Evolutionary conservation across 441 rosid genomes (phyloP).

Genomic region (Mallotus japonicus): DNA sequence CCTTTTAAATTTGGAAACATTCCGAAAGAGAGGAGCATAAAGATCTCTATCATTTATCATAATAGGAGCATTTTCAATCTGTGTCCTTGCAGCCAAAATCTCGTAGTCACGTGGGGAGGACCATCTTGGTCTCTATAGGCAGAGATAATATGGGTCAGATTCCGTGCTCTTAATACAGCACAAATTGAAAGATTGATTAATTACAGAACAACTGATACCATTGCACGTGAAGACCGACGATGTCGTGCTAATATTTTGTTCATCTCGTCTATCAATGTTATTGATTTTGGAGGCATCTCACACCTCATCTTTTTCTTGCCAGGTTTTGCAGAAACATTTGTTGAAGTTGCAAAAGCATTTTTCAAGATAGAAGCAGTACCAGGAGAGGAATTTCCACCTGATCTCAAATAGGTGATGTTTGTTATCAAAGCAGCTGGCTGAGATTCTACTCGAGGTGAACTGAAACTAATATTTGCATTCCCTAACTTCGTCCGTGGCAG

Average conservation of each 20-base stretch:
- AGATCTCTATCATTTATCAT: conserved; percentile 52
- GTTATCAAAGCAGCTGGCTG: conserved; percentile 15
- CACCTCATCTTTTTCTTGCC: conserved; percentile 57
- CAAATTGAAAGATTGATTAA: conserved; percentile 8
- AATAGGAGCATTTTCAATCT: conserved; percentile 64
- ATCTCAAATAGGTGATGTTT: conserved; percentile 22
- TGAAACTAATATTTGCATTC: conserved; percentile 20
- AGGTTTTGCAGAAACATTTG: conserved; percentile 32
- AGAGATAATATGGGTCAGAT: conserved; percentile 19
- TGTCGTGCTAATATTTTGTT: conserved; percentile 43
- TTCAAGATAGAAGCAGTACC: conserved; percentile 20
- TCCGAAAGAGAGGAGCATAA: conserved; percentile 74
- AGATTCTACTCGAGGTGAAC: conserved; percentile 20
- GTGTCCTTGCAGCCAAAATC: conserved; percentile 57
- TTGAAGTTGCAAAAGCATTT: conserved; percentile 22
- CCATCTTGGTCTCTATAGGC: conserved; percentile 78
- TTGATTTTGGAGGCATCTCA: conserved; percentile 78
- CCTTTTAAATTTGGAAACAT: conserved; percentile 89
- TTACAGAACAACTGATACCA: conserved; percentile 41
- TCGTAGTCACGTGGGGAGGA: conserved; percentile 69
- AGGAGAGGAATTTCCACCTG: conserved; percentile 34
- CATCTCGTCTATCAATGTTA: conserved; percentile 72
- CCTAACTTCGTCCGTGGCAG: conserved; percentile 23
- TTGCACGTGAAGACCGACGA: conserved; percentile 65
- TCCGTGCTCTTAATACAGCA: conserved; percentile 16